Evolutionary conservation across 2,329 filamentous ascomycete genomes (phyloP).

Genomic region (Pyricularia grisea): DNA sequence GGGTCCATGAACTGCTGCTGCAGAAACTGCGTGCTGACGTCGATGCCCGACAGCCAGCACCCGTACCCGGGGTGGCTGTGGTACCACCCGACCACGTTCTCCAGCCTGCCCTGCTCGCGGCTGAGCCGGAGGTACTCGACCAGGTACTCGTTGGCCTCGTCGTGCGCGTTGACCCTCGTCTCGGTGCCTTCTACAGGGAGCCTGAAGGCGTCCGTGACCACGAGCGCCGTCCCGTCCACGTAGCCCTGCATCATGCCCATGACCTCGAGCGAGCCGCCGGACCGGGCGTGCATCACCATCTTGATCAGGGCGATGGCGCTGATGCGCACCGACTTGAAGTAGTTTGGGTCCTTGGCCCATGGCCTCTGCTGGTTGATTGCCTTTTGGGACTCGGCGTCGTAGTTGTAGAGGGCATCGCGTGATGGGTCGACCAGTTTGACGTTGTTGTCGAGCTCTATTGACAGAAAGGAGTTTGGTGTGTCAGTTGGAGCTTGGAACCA

Average conservation of each 20-base stretch:
- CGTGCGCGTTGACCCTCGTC: slow-evolving; percentile 91
- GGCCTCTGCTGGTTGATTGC: slow-evolving; percentile 54
- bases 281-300: slow-evolving; percentile 99
- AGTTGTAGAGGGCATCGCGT: slow-evolving; percentile 86
- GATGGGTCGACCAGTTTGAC: slow-evolving; percentile 74
- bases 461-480: neutral
- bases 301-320: slow-evolving; percentile 90
- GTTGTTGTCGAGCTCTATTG: slow-evolving; percentile 76
- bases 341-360: slow-evolving; percentile 69
- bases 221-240: slow-evolving; percentile 72
- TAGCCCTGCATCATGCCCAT: slow-evolving; percentile 99
- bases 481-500: neutral
- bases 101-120: slow-evolving; percentile 65
- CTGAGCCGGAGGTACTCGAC: slow-evolving; percentile 72
- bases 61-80: slow-evolving; percentile 96
- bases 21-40: slow-evolving; percentile 77
- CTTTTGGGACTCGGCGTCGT: slow-evolving; percentile 61
- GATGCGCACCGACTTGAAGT: slow-evolving; percentile 92
- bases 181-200: slow-evolving; percentile 97
- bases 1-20: slow-evolving; percentile 85
- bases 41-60: slow-evolving; percentile 95
- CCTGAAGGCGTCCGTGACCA: slow-evolving; percentile 90
- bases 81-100: slow-evolving; percentile 97
- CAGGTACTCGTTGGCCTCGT: slow-evolving; percentile 96
- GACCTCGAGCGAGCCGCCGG: slow-evolving; percentile 82